Evolutionary conservation across 2,329 filamentous ascomycete species (phyloP), one percentile per base, ranked within the genome.

Genomic region (Celoporthe dispersa): DNA sequence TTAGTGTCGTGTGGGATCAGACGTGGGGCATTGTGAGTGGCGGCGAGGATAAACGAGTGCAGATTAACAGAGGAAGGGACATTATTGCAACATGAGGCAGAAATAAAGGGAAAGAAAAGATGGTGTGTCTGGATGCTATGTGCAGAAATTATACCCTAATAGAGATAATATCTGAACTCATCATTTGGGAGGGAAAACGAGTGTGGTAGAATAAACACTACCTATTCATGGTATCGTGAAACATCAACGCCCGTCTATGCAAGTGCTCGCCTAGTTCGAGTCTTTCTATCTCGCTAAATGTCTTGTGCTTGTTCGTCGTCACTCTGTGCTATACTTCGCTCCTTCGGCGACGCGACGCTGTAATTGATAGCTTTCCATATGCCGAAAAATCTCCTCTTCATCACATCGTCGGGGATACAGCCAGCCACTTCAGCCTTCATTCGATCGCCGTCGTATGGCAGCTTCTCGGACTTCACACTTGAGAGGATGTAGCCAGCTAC

Each of bases 31-130:
- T 99, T 78, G 92, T 98, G 60, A 97, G 93, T 77, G 94, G 86
- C 59, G 94, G 95, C 22, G 94, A 98, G 86, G 96, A 99, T 78
- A 97, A 96, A 84, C 90, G 89, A 83, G 90, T 99, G 76, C 96
- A 99, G 84, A 90, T 99, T 71, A 98, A 99, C 80, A 86, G 87
- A 74, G 90, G 89, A 25, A 85, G 87, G 72, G 86, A 84, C 69
- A 74, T 88, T 59, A 77, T 87, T 60, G 76, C 78, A 44, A 76
- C 78, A 77, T 82, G 74, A 73, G 25, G 60, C 57, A 8, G 14
- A 35, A 57, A 5, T 5, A 64, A 51, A 25, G 51, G 51, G 64
- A 35, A 63, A 48, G 33, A 25, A 53, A 61, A 60, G 39, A 60
- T 48, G 16, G 59, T 44, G 48, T 35, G 60, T 63, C 61, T 70